These are phyloP conservation scores for Colletotrichum euphorbiae DNA, from an alignment of 2,329 filamentous ascomycete species.

Conservation along the genomic window DNA sequence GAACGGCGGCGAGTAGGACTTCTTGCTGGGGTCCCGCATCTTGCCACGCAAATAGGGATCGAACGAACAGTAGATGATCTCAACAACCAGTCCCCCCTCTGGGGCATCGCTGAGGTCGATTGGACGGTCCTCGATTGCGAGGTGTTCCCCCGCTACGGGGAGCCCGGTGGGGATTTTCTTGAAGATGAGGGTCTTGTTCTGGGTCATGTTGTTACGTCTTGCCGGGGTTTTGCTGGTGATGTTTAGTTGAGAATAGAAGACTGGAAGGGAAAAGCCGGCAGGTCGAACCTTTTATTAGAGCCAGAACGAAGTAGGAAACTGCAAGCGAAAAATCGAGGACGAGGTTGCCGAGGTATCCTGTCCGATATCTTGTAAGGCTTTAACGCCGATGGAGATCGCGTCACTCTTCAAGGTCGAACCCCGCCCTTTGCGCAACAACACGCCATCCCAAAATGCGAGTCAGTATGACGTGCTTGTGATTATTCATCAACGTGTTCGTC, in stretches of 20 bases:
- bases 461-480: conserved; percentile 15
- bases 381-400: conserved; percentile 1
- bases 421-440: conserved; percentile 16
- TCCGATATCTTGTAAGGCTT: neutral
- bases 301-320: too few relatives aligned
- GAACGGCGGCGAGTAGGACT: conserved; percentile 77
- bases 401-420: conserved; percentile 8
- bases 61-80: conserved; percentile 79
- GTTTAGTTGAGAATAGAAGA: neutral
- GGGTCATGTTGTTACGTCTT: conserved; percentile 53
- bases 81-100: conserved; percentile 74
- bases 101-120: conserved; percentile 74
- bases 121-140: conserved; percentile 74
- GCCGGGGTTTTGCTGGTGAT: neutral
- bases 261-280: neutral
- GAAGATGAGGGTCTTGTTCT: conserved; percentile 82
- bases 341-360: conserved; percentile 5
- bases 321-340: neutral
- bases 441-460: neutral
- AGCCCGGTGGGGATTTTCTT: conserved; percentile 74
- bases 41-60: conserved; percentile 87
- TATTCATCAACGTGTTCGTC: conserved; percentile 4
- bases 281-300: neutral
- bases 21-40: conserved; percentile 72
- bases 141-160: conserved; percentile 77